Evolutionary conservation across 768 basidiomycete species (phyloP).

Genomic region (Lactifluus piperatus): DNA sequence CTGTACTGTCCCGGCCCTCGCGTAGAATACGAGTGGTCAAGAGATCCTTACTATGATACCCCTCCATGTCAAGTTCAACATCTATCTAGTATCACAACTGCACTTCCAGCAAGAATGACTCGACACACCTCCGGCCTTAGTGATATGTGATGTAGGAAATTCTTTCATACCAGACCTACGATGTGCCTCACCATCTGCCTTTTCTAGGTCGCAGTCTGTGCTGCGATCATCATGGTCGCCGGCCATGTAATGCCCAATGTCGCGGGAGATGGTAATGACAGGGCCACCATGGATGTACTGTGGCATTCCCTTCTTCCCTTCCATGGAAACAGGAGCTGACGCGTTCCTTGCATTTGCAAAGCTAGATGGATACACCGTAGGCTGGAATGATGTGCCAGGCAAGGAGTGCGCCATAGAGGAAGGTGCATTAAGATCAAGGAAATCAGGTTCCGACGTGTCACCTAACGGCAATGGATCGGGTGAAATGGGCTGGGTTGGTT

Average conservation of each 20-base stretch:
- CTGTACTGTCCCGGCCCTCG: neutral
- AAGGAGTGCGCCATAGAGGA: neutral
- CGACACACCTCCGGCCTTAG: slow-evolving; percentile 9
- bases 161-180: slow-evolving; percentile 30
- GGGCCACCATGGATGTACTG: slow-evolving; percentile 24
- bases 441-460: slow-evolving; percentile 55
- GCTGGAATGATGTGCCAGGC: neutral
- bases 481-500: slow-evolving; percentile 42
- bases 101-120: neutral
- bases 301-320: slow-evolving; percentile 23
- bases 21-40: neutral
- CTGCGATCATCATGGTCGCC: slow-evolving; percentile 12
- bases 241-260: neutral
- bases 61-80: slow-evolving; percentile 73
- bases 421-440: slow-evolving; percentile 69
- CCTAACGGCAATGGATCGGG: slow-evolving; percentile 22
- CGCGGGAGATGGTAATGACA: slow-evolving; percentile 17
- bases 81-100: slow-evolving; percentile 32
- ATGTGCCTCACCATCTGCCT: slow-evolving; percentile 42
- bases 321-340: slow-evolving; percentile 21
- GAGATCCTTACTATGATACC: slow-evolving; percentile 50
- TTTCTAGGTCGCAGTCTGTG: slow-evolving; percentile 6
- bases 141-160: slow-evolving; percentile 40
- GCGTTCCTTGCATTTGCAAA: slow-evolving; percentile 26
- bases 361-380: slow-evolving; percentile 18